Conservation (phyloP, 228 moss, liverwort and hornwort genomes). For the Sphagnum magellanicum region DNA sequence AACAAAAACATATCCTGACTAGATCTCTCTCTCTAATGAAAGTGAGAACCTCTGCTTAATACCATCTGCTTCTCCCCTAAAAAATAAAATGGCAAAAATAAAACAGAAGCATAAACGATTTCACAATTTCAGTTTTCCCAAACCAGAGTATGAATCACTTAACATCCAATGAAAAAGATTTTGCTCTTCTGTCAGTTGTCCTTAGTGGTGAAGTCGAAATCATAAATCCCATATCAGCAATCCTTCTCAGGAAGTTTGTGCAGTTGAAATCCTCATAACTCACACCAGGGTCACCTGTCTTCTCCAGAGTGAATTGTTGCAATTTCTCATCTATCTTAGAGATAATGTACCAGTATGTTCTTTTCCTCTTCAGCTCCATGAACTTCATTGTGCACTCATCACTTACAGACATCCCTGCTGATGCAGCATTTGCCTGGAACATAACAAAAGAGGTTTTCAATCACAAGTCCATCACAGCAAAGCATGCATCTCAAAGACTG, state of each 20-base stretch:
- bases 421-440: conserved; percentile 82
- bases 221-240: conserved; percentile 86
- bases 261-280: conserved; percentile 66
- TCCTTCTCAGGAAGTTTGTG: conserved; percentile 66
- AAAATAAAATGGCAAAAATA: too few relatives aligned
- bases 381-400: conserved; percentile 97
- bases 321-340: conserved; percentile 95
- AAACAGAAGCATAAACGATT: too few relatives aligned
- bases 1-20: too few relatives aligned
- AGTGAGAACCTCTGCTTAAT: too few relatives aligned
- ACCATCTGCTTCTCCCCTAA: too few relatives aligned
- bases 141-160: conserved; percentile 5
- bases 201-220: conserved; percentile 76
- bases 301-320: conserved; percentile 81
- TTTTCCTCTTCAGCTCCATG: conserved; percentile 84
- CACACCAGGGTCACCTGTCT: conserved; percentile 61
- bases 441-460: background rate
- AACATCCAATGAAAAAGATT: conserved; percentile 94
- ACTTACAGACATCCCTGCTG: conserved; percentile 72
- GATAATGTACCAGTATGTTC: conserved; percentile 73
- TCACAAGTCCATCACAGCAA: too few relatives aligned
- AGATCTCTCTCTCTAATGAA: too few relatives aligned
- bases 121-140: background rate
- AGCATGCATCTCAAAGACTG: too few relatives aligned
- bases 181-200: conserved; percentile 99